Conservation (phyloP, 73 alveolate genomes). For the Symbiodinium natans region DNA sequence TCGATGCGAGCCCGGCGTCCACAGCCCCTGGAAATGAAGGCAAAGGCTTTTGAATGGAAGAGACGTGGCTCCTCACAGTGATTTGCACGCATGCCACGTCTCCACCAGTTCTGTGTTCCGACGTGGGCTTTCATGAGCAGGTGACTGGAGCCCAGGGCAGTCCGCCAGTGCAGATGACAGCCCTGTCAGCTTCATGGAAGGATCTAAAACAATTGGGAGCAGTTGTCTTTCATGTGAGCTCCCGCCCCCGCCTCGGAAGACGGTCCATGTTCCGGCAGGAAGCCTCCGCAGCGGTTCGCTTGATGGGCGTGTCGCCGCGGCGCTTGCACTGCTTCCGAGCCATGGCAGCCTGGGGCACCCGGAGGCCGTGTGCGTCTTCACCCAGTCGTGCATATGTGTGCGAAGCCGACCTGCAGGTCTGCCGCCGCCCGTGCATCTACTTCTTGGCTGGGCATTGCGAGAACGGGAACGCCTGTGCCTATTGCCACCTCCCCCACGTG, state of each 20-base stretch:
- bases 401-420: too few species aligned
- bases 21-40: background rate
- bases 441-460: background rate
- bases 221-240: too few species aligned
- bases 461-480: conserved; percentile 2
- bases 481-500: background rate
- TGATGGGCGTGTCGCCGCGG: background rate
- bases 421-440: conserved; percentile 48
- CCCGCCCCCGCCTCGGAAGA: too few species aligned
- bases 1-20: background rate
- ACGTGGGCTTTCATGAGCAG: background rate
- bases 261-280: too few species aligned
- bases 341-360: conserved; percentile 41
- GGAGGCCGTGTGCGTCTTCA: too few species aligned
- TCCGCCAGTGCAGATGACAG: background rate
- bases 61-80: too few species aligned
- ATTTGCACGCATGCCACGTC: too few species aligned
- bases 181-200: background rate
- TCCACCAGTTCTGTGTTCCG: too few species aligned
- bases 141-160: background rate
- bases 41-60: too few species aligned
- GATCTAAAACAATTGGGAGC: too few species aligned
- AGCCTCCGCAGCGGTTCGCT: background rate
- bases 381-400: too few species aligned
- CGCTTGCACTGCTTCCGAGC: background rate